Evolutionary conservation across 768 basidiomycete genomes (phyloP).

Genomic region (Leccinum subgranulosum): DNA sequence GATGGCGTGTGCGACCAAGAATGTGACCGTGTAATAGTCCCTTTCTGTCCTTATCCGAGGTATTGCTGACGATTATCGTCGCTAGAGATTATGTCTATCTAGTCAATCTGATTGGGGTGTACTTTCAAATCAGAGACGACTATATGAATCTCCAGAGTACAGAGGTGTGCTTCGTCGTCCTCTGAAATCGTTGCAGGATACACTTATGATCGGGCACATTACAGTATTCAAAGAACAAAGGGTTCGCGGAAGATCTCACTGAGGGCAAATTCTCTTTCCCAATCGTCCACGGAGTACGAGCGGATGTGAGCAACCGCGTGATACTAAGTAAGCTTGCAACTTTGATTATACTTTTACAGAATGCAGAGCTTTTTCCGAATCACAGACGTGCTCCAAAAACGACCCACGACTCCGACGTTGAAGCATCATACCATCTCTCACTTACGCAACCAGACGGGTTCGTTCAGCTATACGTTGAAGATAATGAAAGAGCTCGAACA

Average conservation of each 20-base stretch:
- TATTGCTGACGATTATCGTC: neutral
- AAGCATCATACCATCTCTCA: constrained; percentile 82
- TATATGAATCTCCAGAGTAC: constrained; percentile 91
- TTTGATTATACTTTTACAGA: neutral
- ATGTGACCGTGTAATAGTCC: constrained; percentile 49
- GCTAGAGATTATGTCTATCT: constrained; percentile 85
- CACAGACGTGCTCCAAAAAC: constrained; percentile 87
- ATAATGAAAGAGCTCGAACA: constrained; percentile 66
- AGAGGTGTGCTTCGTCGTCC: constrained; percentile 48
- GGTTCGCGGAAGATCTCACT: constrained; percentile 71
- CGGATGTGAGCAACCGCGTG: constrained; percentile 73
- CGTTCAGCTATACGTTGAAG: constrained; percentile 79
- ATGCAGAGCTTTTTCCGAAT: neutral
- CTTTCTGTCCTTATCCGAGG: neutral
- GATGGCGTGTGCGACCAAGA: constrained; percentile 83
- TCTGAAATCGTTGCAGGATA: neutral
- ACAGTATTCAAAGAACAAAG: constrained; percentile 64
- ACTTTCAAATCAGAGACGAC: constrained; percentile 96
- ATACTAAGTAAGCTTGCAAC: constrained; percentile 66
- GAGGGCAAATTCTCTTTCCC: constrained; percentile 85
- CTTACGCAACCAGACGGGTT: constrained; percentile 68
- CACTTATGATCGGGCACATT: neutral
- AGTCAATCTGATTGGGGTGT: constrained; percentile 91
- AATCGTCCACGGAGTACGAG: constrained; percentile 74
- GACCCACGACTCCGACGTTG: constrained; percentile 78